Evolutionary conservation across 179 eudicot species (phyloP).

Genomic region (Spergularia azorica): DNA sequence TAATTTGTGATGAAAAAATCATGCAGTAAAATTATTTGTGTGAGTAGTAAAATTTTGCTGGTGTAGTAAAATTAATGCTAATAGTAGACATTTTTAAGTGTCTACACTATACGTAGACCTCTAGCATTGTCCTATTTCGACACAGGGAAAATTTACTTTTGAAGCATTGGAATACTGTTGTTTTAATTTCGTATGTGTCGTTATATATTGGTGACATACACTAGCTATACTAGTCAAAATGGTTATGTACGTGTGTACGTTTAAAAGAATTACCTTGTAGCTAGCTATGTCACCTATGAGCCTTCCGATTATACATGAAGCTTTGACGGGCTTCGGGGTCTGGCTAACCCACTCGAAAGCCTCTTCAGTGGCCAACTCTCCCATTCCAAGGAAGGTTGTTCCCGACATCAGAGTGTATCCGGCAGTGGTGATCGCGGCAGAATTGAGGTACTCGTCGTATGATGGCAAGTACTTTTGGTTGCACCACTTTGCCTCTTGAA

Average conservation of each 20-base stretch:
- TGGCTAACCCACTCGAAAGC: constrained; percentile 35
- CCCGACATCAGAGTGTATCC: constrained; percentile 27
- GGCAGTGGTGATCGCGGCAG: constrained; percentile 32
- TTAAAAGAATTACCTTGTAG: constrained; percentile 15
- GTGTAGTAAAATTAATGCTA: no score
- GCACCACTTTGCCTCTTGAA: constrained; percentile 22
- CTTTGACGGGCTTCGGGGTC: constrained; percentile 25
- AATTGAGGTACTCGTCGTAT: constrained; percentile 20
- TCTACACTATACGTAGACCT: no score
- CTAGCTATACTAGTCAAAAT: no score
- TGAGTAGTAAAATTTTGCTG: no score
- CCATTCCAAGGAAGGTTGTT: constrained; percentile 32
- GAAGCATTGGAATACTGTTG: no score
- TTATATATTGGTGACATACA: neutral
- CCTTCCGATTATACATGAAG: constrained; percentile 30
- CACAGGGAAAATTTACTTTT: no score
- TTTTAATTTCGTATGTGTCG: no score
- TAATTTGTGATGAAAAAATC: no score
- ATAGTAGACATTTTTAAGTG: no score
- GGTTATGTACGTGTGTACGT: no score
- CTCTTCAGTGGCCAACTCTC: constrained; percentile 23
- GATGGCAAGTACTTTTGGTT: constrained; percentile 12
- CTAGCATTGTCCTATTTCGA: no score
- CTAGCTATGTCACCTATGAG: constrained; percentile 32
- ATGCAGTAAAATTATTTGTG: no score